A percentile compares a stretch with the other conserved stretches of the same genome.
Evolutionary conservation across 2,329 filamentous ascomycete genomes (phyloP).

Genomic region (Phyllosticta ampelicida): DNA sequence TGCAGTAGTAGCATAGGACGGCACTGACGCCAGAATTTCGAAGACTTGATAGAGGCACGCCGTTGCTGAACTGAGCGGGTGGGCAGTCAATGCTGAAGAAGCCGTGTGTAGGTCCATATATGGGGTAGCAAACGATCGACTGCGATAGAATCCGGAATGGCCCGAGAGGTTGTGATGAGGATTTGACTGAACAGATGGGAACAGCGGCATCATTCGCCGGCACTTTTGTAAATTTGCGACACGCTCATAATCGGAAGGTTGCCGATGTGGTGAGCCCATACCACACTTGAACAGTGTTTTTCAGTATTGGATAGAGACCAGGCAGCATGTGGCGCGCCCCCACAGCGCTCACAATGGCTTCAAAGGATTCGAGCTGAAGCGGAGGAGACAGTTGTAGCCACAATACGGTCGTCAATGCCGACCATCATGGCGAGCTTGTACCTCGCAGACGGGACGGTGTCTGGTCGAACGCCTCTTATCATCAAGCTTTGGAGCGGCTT

Average conservation of each 20-base stretch:
- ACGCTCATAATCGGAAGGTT: background rate
- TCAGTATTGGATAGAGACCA: background rate
- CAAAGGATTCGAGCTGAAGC: background rate
- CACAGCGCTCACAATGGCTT: background rate
- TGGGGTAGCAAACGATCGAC: background rate
- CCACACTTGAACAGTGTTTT: background rate
- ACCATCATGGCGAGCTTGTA: no score
- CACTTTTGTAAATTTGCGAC: background rate
- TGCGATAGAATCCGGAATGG: background rate
- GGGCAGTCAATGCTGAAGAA: background rate
- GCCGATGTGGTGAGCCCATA: background rate
- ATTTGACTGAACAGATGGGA: background rate
- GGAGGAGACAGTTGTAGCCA: background rate
- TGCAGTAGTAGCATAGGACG: background rate
- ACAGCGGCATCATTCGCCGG: background rate
- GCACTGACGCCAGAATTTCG: background rate
- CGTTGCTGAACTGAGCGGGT: background rate
- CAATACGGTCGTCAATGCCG: no score
- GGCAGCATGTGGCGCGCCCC: background rate
- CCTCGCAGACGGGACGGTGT: background rate
- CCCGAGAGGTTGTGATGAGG: background rate
- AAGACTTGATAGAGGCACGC: background rate
- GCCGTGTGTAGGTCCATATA: background rate
- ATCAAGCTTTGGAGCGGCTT: background rate
- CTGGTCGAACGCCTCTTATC: background rate